Percentiles rank a stretch among this genome's conserved stretches.
These are phyloP conservation scores for Lodderomyces beijingensis DNA, from an alignment of 1,139 yeast species.

Conservation along the genomic window DNA sequence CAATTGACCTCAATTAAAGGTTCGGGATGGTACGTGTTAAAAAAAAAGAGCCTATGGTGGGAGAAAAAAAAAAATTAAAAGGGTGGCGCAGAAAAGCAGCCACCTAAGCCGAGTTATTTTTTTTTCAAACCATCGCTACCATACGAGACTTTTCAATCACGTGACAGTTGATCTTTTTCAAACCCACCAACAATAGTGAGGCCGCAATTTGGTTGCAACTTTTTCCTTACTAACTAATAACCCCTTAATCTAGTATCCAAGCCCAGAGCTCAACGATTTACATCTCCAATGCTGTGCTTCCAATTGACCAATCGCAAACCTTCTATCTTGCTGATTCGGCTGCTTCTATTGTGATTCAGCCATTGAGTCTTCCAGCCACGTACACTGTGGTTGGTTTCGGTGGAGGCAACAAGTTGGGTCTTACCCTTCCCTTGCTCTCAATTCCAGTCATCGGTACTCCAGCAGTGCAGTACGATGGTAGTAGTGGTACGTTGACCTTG, in stretches of 20 bases:
- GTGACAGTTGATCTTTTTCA: too few relatives aligned
- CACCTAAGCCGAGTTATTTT: too few relatives aligned
- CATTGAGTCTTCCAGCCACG: constrained; percentile 17
- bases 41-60: background rate
- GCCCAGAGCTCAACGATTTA: constrained; percentile 19
- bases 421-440: constrained; percentile 15
- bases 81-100: too few relatives aligned
- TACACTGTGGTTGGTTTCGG: constrained; percentile 30
- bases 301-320: constrained; percentile 18
- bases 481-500: constrained; percentile 16
- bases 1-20: constrained; percentile 25
- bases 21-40: constrained; percentile 20
- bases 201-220: too few relatives aligned
- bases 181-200: too few relatives aligned
- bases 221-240: constrained; percentile 12
- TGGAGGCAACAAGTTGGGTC: constrained; percentile 20
- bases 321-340: constrained; percentile 18
- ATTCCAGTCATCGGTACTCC: constrained; percentile 6
- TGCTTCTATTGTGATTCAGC: constrained; percentile 19
- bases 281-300: constrained; percentile 16
- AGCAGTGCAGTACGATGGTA: constrained; percentile 12
- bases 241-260: constrained; percentile 1
- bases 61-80: background rate
- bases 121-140: too few relatives aligned
- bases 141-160: too few relatives aligned